These are phyloP conservation scores for Clarireedia sp. DNA, from an alignment of 2,329 filamentous ascomycete species.

Conservation along the genomic window DNA sequence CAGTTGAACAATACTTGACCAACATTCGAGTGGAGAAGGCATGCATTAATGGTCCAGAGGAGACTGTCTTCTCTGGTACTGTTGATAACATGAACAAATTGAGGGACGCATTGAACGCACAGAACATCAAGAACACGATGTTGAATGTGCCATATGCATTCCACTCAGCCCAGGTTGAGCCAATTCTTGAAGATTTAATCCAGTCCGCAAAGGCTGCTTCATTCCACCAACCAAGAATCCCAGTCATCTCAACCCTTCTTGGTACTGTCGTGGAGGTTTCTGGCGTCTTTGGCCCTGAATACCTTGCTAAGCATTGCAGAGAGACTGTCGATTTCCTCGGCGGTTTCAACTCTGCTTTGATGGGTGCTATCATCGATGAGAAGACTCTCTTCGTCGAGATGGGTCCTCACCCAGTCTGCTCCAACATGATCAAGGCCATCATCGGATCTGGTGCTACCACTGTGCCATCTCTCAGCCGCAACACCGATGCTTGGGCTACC, in stretches of 20 bases:
- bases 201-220: slow-evolving; percentile 41
- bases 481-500: slow-evolving; percentile 56
- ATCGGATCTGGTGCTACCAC: slow-evolving; percentile 41
- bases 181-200: slow-evolving; percentile 53
- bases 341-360: slow-evolving; percentile 41
- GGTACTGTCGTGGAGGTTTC: slow-evolving; percentile 51
- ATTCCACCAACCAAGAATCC: slow-evolving; percentile 48
- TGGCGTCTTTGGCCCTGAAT: slow-evolving; percentile 49
- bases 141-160: slow-evolving; percentile 59
- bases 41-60: slow-evolving; percentile 67
- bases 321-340: slow-evolving; percentile 62
- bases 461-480: slow-evolving; percentile 54
- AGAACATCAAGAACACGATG: slow-evolving; percentile 50
- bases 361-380: slow-evolving; percentile 42
- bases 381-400: slow-evolving; percentile 63
- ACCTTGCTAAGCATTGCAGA: slow-evolving; percentile 58
- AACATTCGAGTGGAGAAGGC: slow-evolving; percentile 36
- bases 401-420: slow-evolving; percentile 61
- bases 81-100: slow-evolving; percentile 46
- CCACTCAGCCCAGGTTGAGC: slow-evolving; percentile 56
- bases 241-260: slow-evolving; percentile 60
- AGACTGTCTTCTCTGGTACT: slow-evolving; percentile 62
- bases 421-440: slow-evolving; percentile 52
- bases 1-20: slow-evolving; percentile 8
- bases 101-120: slow-evolving; percentile 37